Conservation (phyloP, 495 filamentous ascomycete genomes). For the Aspergillus hancockii region DNA sequence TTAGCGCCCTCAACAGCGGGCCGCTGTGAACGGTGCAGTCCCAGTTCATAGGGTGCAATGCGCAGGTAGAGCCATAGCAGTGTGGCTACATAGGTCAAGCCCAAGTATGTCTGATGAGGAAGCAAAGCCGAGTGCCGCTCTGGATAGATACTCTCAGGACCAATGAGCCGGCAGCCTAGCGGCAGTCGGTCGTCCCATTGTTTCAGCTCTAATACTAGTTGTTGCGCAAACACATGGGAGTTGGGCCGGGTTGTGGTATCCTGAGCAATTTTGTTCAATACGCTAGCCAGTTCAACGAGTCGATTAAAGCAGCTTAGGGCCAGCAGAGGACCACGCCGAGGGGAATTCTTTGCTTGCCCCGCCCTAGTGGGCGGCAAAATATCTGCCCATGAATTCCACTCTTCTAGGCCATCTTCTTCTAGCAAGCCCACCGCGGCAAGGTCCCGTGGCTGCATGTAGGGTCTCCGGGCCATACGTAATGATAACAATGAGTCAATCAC, state of each 20-base stretch:
- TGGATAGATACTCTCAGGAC: slow-evolving; percentile 44
- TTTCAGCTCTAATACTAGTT: slow-evolving; percentile 41
- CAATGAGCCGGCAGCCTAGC: slow-evolving; percentile 44
- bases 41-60: slow-evolving; percentile 37
- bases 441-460: slow-evolving; percentile 54
- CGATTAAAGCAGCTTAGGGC: slow-evolving; percentile 65
- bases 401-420: slow-evolving; percentile 66
- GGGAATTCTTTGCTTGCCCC: slow-evolving; percentile 35
- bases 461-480: slow-evolving; percentile 50
- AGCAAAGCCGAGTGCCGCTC: slow-evolving; percentile 45
- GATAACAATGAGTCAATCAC: slow-evolving; percentile 66
- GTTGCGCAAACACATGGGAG: slow-evolving; percentile 39
- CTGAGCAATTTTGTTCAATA: slow-evolving; percentile 46
- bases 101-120: slow-evolving; percentile 52
- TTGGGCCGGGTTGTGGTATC: slow-evolving; percentile 35
- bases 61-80: slow-evolving; percentile 47
- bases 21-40: slow-evolving; percentile 36
- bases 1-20: slow-evolving; percentile 45
- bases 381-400: slow-evolving; percentile 71
- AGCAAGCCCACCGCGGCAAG: slow-evolving; percentile 44
- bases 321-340: slow-evolving; percentile 53
- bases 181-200: slow-evolving; percentile 45
- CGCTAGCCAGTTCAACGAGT: slow-evolving; percentile 48
- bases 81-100: slow-evolving; percentile 47
- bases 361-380: slow-evolving; percentile 45